phyloP scores from a whole-genome alignment of 2,329 filamentous ascomycete species.

The Nothopassalora personata region DNA sequence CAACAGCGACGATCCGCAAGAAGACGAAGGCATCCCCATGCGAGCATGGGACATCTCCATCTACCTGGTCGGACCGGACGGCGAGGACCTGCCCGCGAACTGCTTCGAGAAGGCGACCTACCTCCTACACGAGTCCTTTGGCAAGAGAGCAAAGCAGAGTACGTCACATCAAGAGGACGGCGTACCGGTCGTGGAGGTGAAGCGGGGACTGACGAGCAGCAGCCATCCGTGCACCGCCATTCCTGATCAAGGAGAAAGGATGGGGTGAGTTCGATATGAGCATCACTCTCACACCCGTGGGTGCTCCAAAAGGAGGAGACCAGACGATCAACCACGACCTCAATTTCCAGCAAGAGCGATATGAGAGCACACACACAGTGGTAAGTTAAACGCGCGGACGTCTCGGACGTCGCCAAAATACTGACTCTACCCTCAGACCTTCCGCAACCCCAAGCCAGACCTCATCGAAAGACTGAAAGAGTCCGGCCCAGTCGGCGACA shows the following conservation, averaged over 20 bases:
- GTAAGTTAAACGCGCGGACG: conserved; percentile 39
- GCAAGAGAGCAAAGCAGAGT: conserved; percentile 65
- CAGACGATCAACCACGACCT: conserved; percentile 78
- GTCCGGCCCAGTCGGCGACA: conserved; percentile 64
- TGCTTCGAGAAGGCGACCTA: conserved; percentile 92
- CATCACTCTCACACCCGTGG: conserved; percentile 71
- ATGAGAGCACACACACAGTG: conserved; percentile 76
- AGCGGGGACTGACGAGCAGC: conserved; percentile 7
- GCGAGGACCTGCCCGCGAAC: conserved; percentile 73
- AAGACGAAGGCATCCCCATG: conserved; percentile 84
- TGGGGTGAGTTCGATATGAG: conserved; percentile 98
- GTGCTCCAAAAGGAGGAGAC: conserved; percentile 71
- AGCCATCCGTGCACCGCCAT: conserved; percentile 77
- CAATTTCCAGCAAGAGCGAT: conserved; percentile 77
- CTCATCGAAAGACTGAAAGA: conserved; percentile 74
- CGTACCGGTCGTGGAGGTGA: background rate
- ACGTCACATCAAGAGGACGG: conserved; percentile 4
- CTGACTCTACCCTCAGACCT: conserved; percentile 47
- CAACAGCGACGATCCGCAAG: conserved; percentile 68
- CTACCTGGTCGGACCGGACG: conserved; percentile 76
- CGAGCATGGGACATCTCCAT: conserved; percentile 87
- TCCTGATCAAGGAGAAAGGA: conserved; percentile 85
- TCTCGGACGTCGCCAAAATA: background rate
- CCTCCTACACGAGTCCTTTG: conserved; percentile 90
- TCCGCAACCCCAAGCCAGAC: conserved; percentile 90